phyloP scores from a whole-genome alignment of 1,139 yeast species.

The Eremothecium coryli region DNA sequence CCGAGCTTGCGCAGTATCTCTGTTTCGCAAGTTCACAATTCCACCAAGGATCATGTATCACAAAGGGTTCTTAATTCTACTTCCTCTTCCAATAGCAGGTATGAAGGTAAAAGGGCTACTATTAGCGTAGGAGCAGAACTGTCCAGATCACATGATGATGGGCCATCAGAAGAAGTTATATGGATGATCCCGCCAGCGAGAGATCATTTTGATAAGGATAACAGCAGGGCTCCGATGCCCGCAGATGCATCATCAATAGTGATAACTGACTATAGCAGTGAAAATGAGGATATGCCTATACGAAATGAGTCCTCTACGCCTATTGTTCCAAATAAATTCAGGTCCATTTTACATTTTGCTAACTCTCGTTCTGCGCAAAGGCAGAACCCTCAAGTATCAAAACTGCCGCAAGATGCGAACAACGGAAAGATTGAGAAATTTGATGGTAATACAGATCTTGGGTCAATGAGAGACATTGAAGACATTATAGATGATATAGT shows the following conservation, averaged over 20 bases:
- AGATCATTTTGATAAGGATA: conserved; percentile 10
- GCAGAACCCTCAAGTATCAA: conserved; percentile 5
- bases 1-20: conserved; percentile 25
- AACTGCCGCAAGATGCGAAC: background rate
- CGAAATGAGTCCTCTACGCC: conserved; percentile 28
- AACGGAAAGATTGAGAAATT: conserved; percentile 7
- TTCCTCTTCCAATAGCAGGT: background rate
- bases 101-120: background rate
- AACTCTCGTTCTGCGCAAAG: background rate
- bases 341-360: conserved; percentile 19
- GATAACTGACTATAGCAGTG: conserved; percentile 11
- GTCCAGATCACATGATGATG: conserved; percentile 9
- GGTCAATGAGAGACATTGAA: conserved; percentile 22
- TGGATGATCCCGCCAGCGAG: conserved; percentile 26
- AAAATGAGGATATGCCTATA: conserved; percentile 8
- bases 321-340: conserved; percentile 21
- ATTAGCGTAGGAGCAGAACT: background rate
- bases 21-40: conserved; percentile 26
- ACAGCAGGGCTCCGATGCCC: conserved; percentile 2
- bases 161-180: conserved; percentile 25
- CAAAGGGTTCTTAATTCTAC: too few species aligned
- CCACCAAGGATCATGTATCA: too few species aligned
- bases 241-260: background rate
- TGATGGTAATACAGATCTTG: too few species aligned
- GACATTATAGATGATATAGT: conserved; percentile 24